These are phyloP conservation scores for Blastomyces percursus DNA, from an alignment of 2,329 filamentous ascomycete species.

Conservation along the genomic window DNA sequence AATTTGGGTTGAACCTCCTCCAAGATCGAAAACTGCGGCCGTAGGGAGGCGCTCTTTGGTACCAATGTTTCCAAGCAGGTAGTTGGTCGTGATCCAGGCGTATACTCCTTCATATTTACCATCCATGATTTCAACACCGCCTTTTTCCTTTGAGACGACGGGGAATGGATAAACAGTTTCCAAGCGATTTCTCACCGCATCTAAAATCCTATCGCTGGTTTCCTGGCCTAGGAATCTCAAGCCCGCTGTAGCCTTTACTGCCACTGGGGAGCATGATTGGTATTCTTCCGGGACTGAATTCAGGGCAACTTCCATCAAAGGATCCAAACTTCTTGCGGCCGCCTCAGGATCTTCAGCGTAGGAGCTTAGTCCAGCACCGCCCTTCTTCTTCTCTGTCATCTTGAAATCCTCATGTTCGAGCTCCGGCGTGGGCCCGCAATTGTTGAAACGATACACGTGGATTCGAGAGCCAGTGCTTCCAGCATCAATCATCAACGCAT, in stretches of 20 bases:
- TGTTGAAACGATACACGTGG: conserved; percentile 99
- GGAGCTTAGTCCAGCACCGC: conserved; percentile 69
- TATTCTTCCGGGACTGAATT: conserved; percentile 74
- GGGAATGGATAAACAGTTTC: conserved; percentile 92
- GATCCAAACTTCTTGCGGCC: conserved; percentile 80
- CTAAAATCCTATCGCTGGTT: conserved; percentile 70
- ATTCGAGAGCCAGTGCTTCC: conserved; percentile 96
- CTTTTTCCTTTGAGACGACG: conserved; percentile 71
- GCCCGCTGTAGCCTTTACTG: conserved; percentile 96
- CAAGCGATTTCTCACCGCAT: conserved; percentile 69
- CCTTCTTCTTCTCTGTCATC: conserved; percentile 78
- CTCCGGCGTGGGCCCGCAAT: conserved; percentile 90
- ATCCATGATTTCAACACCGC: conserved; percentile 94
- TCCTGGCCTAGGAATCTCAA: conserved; percentile 75
- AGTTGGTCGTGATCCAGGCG: conserved; percentile 98
- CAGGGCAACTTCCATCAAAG: conserved; percentile 77
- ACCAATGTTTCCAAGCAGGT: conserved; percentile 94
- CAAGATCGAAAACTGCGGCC: conserved; percentile 90
- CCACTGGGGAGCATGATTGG: conserved; percentile 83
- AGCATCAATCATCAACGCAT: conserved; percentile 97
- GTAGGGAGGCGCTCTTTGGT: conserved; percentile 81
- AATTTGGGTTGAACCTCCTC: conserved; percentile 94
- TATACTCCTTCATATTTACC: conserved; percentile 95
- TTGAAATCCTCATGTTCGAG: conserved; percentile 87
- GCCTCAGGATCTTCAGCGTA: conserved; percentile 77